These are phyloP conservation scores for Acer yangbiense DNA, from an alignment of 345 rosid genomes.

Conservation along the genomic window DNA sequence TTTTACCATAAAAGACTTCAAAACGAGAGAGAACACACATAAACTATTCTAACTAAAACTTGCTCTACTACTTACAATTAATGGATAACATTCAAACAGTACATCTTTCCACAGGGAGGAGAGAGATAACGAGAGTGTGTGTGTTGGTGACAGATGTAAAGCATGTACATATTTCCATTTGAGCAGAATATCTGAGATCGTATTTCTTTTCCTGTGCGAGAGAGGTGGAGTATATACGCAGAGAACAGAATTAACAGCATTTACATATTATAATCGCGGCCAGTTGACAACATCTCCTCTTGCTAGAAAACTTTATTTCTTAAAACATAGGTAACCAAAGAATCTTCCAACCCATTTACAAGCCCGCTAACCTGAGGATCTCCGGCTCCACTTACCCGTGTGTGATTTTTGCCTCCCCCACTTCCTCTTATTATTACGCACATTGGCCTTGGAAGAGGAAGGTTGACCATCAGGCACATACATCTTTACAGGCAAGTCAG, in stretches of 20 bases:
- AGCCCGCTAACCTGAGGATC: constrained; percentile 36
- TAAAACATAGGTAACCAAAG: constrained; percentile 8
- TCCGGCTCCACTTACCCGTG: constrained; percentile 38
- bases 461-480: constrained; percentile 25
- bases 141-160: neutral
- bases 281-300: neutral
- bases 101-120: neutral
- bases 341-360: neutral
- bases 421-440: constrained; percentile 49
- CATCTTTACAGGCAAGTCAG: constrained; percentile 6
- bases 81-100: neutral
- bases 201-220: neutral
- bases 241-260: constrained; percentile 3
- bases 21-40: no score
- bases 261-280: neutral
- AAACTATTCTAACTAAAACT: neutral
- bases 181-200: neutral
- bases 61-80: neutral
- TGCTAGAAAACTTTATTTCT: neutral
- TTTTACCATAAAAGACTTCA: neutral
- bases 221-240: neutral
- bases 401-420: constrained; percentile 53
- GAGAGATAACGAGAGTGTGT: neutral
- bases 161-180: constrained; percentile 9
- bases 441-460: constrained; percentile 46